Conservation (phyloP, 2,329 filamentous ascomycete species). For the Aspergillus ochraceus region DNA sequence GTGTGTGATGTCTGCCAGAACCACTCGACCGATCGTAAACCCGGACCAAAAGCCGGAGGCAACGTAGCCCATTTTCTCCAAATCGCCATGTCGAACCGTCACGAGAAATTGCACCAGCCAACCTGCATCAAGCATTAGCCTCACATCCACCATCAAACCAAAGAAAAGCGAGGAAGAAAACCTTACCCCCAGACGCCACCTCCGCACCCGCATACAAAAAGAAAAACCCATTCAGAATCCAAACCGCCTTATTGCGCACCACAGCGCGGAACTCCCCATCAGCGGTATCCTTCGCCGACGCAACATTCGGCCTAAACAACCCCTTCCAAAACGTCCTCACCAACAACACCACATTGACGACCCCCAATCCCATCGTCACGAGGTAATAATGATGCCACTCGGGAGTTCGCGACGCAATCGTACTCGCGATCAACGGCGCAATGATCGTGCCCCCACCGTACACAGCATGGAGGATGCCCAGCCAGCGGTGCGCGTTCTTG, state of each 20-base stretch:
- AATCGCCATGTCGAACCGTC: constrained; percentile 22
- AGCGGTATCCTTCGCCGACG: constrained; percentile 19
- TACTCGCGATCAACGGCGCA: constrained; percentile 22
- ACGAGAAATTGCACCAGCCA: constrained; percentile 27
- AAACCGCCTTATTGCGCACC: constrained; percentile 18
- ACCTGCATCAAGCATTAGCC: constrained; percentile 9
- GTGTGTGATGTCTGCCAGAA: constrained; percentile 24
- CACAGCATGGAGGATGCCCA: constrained; percentile 23
- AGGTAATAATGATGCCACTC: constrained; percentile 26
- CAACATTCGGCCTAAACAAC: constrained; percentile 22
- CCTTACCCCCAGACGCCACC: constrained; percentile 24
- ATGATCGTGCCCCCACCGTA: constrained; percentile 24
- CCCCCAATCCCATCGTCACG: constrained; percentile 15
- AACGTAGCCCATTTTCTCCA: constrained; percentile 25
- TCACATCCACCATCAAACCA: background rate
- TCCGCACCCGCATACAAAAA: constrained; percentile 26
- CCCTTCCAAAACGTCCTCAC: constrained; percentile 21
- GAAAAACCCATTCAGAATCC: constrained; percentile 26
- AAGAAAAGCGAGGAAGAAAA: too few relatives aligned
- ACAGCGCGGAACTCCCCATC: constrained; percentile 20
- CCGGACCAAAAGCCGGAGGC: constrained; percentile 25
- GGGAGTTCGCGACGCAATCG: constrained; percentile 21
- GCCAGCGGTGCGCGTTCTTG: constrained; percentile 23
- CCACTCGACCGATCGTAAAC: constrained; percentile 23
- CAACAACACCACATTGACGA: constrained; percentile 15